Base-by-base conservation (phyloP, 108 stramenopile genomes). In the Cylindrotheca fusiformis region DNA sequence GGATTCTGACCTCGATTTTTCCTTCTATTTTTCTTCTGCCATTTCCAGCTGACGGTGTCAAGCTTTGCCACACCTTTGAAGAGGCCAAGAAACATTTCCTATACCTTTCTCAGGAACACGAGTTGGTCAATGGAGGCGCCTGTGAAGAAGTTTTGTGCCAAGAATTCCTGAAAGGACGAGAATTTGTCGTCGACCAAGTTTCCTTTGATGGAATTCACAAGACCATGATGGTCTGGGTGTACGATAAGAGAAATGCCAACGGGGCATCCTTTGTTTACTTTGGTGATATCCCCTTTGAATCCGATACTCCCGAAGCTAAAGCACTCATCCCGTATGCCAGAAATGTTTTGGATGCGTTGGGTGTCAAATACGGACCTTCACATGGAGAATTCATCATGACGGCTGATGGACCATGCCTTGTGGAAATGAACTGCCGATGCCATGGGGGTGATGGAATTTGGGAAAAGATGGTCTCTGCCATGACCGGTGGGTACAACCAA, bases 391-490 rank as follows among this genome's bases (percentile, higher is more conserved):
- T 90, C 29, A 90, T 90, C 66, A 77, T 93, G 58, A 89, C 91
- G 8, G 33, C 66, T 0, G 85, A 82, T 30, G 94, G 88, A 24
- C 94, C 95, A 18, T 96, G 94, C 69, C 79, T 97, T 2, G 95
- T 97, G 0, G 97, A 96, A 69, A 94, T 96, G 74, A 96, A 96
- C 47, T 89, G 93, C 59, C 83, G 97, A 32, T 87, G 87, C 48
- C 97, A 96, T 64, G 97, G 97, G 8, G 97, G 96, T 48, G 91
- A 96, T 67, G 97, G 96, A 32, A 95, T 83, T 21, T 98, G 94
- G 92, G 47, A 78, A 21, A 83, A 87, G 4, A 72, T 98, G n/a
- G 81, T 72, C 23, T 49, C 71, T 6, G 80, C 82, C 18, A 49
- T 91, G 49, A 87, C 79, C 20, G 87, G 86, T 24, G 88, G 85